Evolutionary conservation across 441 rosid genomes (phyloP).

Genomic region (Gossypium davidsonii): DNA sequence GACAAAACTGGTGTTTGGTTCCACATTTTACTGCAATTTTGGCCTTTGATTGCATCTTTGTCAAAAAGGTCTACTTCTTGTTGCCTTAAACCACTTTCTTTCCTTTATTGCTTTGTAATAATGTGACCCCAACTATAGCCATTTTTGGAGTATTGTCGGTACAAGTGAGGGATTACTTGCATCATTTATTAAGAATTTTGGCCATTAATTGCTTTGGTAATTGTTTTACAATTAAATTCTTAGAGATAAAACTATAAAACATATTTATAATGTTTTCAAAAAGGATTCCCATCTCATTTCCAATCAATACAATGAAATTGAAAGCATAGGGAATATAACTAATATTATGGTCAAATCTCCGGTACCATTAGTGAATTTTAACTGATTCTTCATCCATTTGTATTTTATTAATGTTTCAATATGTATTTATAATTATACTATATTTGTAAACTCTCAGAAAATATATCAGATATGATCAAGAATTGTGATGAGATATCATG

Average conservation of each 20-base stretch:
- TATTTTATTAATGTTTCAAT: too few relatives aligned
- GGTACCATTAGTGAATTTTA: too few relatives aligned
- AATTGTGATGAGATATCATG: neutral
- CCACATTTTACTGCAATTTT: conserved; percentile 7
- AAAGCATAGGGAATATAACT: neutral
- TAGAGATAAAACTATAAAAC: neutral
- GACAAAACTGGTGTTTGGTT: neutral
- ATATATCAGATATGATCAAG: too few relatives aligned
- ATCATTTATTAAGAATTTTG: neutral
- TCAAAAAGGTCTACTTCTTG: conserved; percentile 15
- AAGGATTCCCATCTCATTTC: neutral
- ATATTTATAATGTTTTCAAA: neutral
- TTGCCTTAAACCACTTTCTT: neutral
- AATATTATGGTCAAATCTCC: neutral
- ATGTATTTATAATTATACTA: too few relatives aligned
- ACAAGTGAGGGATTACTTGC: neutral
- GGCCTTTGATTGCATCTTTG: conserved; percentile 12
- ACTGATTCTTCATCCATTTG: too few relatives aligned
- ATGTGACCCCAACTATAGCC: neutral
- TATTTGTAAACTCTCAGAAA: too few relatives aligned
- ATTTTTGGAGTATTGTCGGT: neutral
- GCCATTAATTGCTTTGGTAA: neutral
- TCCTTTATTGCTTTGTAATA: neutral
- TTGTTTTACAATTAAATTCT: neutral
- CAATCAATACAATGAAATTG: neutral